phyloP scores from a whole-genome alignment of 164 flowering plant species.

The Cinnamomum micranthum region DNA sequence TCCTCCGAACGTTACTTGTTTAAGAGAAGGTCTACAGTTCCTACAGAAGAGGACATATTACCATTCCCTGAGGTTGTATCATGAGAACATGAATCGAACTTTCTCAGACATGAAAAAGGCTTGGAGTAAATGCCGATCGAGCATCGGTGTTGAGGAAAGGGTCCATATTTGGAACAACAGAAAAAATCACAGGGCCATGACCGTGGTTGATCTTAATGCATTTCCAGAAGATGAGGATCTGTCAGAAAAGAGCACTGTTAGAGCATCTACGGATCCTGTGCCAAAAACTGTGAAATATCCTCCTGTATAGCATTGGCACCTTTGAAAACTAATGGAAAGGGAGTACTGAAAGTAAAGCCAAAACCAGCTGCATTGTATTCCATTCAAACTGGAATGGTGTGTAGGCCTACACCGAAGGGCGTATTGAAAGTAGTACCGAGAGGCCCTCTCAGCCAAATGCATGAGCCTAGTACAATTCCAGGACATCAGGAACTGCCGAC shows the following conservation, averaged over 20 bases:
- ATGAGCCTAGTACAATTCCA: conserved; percentile 8
- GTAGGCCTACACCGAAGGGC: conserved; percentile 28
- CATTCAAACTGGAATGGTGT: conserved; percentile 8
- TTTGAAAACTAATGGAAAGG: conserved; percentile 22
- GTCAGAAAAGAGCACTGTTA: conserved; percentile 3
- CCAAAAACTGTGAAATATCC: conserved; percentile 16
- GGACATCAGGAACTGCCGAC: conserved; percentile 5
- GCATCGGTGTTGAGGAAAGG: conserved; percentile 20
- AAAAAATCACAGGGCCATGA: conserved; percentile 11
- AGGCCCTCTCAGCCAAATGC: conserved; percentile 14
- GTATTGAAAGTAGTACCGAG: conserved; percentile 31
- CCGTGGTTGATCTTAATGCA: conserved; percentile 29
- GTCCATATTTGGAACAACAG: conserved; percentile 18
- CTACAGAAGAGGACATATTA: conserved; percentile 24
- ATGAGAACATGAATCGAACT: conserved; percentile 23
- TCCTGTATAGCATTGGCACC: conserved; percentile 16
- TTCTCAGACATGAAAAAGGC: conserved; percentile 27
- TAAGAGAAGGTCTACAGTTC: conserved; percentile 24
- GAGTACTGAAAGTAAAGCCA: conserved; percentile 27
- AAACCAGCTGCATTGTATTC: conserved; percentile 17
- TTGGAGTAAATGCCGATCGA: conserved; percentile 26
- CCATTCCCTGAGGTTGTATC: conserved; percentile 25
- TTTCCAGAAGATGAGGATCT: conserved; percentile 20
- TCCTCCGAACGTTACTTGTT: conserved; percentile 25
- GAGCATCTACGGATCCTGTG: not conserved